phyloP scores from a whole-genome alignment of 169 alveolate species.

The Cystoisospora suis region DNA sequence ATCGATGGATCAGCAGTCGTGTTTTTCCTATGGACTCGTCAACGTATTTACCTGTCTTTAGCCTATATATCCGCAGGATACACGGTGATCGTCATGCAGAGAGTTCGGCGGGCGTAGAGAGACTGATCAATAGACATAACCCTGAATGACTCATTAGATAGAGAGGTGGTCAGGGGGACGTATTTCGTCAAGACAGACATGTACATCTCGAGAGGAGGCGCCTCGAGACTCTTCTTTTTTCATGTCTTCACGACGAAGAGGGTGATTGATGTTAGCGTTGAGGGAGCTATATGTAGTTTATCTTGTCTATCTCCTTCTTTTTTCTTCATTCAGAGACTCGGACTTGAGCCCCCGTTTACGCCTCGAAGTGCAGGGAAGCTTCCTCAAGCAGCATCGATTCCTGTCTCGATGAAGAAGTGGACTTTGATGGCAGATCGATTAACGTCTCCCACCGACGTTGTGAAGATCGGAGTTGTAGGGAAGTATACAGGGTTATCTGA shows the following conservation, averaged over 20 bases:
- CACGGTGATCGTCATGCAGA: no score
- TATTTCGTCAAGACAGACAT: no score
- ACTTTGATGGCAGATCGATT: slow-evolving; percentile 44
- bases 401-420: slow-evolving; percentile 17
- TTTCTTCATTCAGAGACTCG: neutral
- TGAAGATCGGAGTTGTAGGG: slow-evolving; percentile 91
- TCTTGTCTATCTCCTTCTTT: neutral
- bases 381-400: neutral
- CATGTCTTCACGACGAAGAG: neutral
- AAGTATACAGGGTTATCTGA: slow-evolving; percentile 93
- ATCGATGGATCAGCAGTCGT: no score
- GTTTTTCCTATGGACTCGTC: no score
- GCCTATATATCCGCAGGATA: no score
- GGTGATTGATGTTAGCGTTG: neutral
- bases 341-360: neutral
- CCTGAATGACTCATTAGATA: no score
- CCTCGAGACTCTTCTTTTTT: no score
- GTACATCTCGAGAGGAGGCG: no score
- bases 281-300: neutral
- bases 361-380: neutral
- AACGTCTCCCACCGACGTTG: slow-evolving; percentile 57
- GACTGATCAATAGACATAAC: no score
- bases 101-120: no score
- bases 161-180: no score
- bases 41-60: no score